Evolutionary conservation across 176 grass and related monocot species (phyloP).

Genomic region (Raddia distichophylla): DNA sequence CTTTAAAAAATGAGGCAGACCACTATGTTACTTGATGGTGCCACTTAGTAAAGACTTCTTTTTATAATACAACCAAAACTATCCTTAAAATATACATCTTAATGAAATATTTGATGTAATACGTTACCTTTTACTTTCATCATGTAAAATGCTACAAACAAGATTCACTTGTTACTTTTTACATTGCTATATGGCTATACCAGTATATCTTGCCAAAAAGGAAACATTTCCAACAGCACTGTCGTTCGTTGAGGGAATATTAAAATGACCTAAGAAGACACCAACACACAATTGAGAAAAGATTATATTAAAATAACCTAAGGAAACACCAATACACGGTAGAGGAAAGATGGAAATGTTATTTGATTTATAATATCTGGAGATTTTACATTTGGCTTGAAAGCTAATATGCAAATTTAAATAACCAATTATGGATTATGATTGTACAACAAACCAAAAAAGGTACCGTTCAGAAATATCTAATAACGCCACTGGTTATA

Average conservation of each 20-base stretch:
- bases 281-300: not conserved
- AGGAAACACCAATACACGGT: not conserved
- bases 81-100: not conserved
- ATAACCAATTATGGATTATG: not conserved
- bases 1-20: not conserved
- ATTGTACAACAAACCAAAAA: not conserved
- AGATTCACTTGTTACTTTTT: constrained; percentile 18
- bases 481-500: constrained; percentile 1
- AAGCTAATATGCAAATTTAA: not conserved
- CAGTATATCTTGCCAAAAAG: not conserved
- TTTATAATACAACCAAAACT: not conserved
- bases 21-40: not conserved
- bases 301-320: not conserved
- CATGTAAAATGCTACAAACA: not conserved
- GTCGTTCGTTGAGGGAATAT: not conserved
- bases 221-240: not conserved
- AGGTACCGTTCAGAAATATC: not conserved
- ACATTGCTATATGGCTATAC: not conserved
- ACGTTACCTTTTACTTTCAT: not conserved
- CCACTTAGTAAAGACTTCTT: not conserved
- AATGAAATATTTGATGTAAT: not conserved
- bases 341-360: not conserved
- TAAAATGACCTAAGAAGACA: not conserved
- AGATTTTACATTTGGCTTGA: not conserved
- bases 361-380: not conserved